Evolutionary conservation across 2,329 filamentous ascomycete species (phyloP).

Genomic region (Coniella vitis): DNA sequence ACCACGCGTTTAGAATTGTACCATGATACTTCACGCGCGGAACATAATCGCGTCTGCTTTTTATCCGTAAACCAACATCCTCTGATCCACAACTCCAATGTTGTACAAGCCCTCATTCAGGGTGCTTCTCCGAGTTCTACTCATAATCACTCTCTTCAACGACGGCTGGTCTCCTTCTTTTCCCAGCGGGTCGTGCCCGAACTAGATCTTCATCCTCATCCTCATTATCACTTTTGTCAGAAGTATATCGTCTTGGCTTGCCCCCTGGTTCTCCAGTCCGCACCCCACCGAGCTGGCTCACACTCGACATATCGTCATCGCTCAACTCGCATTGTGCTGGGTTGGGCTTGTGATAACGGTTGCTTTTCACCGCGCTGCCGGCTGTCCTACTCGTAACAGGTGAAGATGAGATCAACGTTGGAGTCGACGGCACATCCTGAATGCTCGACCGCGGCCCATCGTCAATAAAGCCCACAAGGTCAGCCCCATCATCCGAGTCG

Average conservation of each 20-base stretch:
- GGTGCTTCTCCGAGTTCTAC: background rate
- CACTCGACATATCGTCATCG: conserved; percentile 11
- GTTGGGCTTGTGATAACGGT: background rate
- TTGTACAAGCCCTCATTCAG: background rate
- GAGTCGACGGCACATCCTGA: conserved; percentile 5
- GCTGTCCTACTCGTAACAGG: background rate
- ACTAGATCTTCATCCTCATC: conserved; percentile 3
- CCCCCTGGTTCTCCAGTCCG: background rate
- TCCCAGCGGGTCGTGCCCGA: conserved; percentile 15
- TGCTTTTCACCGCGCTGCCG: background rate
- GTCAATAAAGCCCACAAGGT: conserved; percentile 52
- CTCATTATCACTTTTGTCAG: conserved; percentile 4
- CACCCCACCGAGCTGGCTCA: conserved; percentile 12
- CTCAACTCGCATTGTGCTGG: conserved; percentile 8
- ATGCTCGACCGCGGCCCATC: conserved; percentile 23
- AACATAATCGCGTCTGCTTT: too few relatives aligned
- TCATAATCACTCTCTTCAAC: conserved; percentile 14
- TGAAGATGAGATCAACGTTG: background rate
- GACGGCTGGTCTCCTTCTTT: conserved; percentile 15
- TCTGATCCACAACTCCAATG: too few relatives aligned
- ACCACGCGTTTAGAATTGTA: too few relatives aligned
- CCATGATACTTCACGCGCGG: too few relatives aligned
- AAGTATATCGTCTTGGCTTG: conserved; percentile 1
- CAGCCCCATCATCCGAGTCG: conserved; percentile 41
- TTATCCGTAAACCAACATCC: too few relatives aligned